phyloP scores from a whole-genome alignment of 2,329 filamentous ascomycete genomes.

The Aspergillus pseudonomiae region DNA sequence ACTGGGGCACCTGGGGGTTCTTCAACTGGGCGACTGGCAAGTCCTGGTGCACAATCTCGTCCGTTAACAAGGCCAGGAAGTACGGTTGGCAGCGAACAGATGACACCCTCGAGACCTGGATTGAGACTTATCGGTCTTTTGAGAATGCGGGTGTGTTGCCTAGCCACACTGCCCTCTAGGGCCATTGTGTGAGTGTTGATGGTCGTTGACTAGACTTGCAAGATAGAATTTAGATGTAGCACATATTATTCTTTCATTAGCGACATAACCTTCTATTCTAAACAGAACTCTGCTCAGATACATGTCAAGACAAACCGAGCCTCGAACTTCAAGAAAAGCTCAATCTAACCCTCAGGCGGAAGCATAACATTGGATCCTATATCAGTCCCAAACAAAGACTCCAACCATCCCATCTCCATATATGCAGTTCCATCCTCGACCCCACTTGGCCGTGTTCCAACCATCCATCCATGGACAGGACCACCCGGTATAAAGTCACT shows the following conservation, averaged over 20 bases:
- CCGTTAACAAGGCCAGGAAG: conserved; percentile 26
- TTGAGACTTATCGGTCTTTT: conserved; percentile 27
- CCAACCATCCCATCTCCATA: conserved; percentile 10
- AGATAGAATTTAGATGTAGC: too few species aligned
- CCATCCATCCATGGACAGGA: background rate
- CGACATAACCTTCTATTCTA: background rate
- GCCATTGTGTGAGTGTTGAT: background rate
- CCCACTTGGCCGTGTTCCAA: background rate
- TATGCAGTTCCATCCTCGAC: background rate
- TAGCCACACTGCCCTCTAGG: conserved; percentile 1
- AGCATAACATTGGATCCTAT: background rate
- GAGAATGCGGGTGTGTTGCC: conserved; percentile 27
- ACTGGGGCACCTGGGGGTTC: conserved; percentile 31
- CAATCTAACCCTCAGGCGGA: background rate
- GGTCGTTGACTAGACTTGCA: background rate
- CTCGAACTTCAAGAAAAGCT: too few species aligned
- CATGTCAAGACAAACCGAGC: background rate
- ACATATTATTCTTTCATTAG: too few species aligned
- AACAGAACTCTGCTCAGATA: background rate
- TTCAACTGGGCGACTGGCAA: conserved; percentile 27
- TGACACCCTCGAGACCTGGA: conserved; percentile 25
- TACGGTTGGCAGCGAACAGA: conserved; percentile 26
- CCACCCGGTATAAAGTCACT: background rate
- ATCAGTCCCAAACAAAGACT: conserved; percentile 2
- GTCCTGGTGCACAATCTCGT: conserved; percentile 26